Evolutionary conservation across 2,329 filamentous ascomycete genomes (phyloP).

Genomic region (Penicillium sp.): DNA sequence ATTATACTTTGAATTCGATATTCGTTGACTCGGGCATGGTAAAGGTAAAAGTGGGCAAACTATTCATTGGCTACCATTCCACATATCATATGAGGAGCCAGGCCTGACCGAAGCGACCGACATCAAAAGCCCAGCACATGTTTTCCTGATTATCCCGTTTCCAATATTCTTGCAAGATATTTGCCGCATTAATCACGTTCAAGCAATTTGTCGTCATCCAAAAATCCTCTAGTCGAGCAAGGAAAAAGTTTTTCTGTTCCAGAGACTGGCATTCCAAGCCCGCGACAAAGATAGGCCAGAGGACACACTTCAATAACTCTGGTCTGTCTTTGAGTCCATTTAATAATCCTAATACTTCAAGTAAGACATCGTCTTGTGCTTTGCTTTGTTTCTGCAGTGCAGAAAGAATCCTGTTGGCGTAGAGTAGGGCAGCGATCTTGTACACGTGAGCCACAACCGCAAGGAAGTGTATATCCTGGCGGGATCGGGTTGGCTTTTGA

Average conservation of each 20-base stretch:
- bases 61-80: not conserved
- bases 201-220: slow-evolving; percentile 23
- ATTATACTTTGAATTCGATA: too few relatives aligned
- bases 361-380: not conserved
- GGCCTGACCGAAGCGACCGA: not conserved
- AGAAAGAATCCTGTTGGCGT: slow-evolving; percentile 13
- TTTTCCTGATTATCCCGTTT: not conserved
- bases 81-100: not conserved
- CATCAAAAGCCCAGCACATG: not conserved
- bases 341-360: not conserved
- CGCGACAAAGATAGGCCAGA: slow-evolving; percentile 24
- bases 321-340: slow-evolving; percentile 2
- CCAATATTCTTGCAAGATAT: slow-evolving; percentile 20
- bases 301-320: slow-evolving; percentile 23
- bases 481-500: not conserved
- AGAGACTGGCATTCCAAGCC: slow-evolving; percentile 18
- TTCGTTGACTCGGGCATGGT: too few relatives aligned
- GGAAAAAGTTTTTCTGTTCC: slow-evolving; percentile 3
- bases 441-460: slow-evolving; percentile 11
- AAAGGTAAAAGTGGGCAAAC: too few relatives aligned
- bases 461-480: not conserved
- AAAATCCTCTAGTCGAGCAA: slow-evolving; percentile 11
- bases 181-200: slow-evolving; percentile 23
- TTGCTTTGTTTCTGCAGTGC: not conserved
- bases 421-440: slow-evolving; percentile 14